Evolutionary conservation across 768 basidiomycete genomes (phyloP), one percentile per base, ranked within the genome.

Genomic region (Goffeauzyma gilvescens): DNA sequence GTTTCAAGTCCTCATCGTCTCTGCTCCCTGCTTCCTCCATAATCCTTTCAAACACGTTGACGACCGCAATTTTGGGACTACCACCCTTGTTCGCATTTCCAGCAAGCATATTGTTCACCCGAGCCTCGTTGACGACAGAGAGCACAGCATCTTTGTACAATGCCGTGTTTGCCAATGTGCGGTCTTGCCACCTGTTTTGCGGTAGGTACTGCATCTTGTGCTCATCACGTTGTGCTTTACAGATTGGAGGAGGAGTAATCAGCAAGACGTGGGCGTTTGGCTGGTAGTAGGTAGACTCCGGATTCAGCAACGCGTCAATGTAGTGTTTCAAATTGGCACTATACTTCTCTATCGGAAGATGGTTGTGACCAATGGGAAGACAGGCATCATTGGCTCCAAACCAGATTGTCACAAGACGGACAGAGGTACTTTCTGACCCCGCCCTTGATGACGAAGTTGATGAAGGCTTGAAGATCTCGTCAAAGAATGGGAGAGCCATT

Each of bases 211-310:
- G 71, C 32, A 66, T 70, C 28, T 54, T 55, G 52, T 80, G 68
- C 46, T 74, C 74, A 50, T 70, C 52, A 5, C 74, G 74, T 53
- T 78, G 34, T n/a, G 41, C 35, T 12, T 38, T 34, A 39, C 49
- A 80, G 41, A 85, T 70, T 2, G 87, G 87, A 4, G 86, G 82
- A 10, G 87, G 81, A 12, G 81, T 81, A 45, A 89, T 74, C 43
- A 95, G 68, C 40, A 93, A 65, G 52, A 90, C 71, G 41, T 71
- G 71, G 34, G 85, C 89, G 14, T 68, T 54, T 2, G 80, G 78
- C 8, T 79, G 78, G 65, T 80, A 73, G 55, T 71, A 71, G 17
- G 67, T 57, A 4, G 82, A 84, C 13, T 67, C 60, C 0, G 79
- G 72, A 20, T 34, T 28, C 37, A 67, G 72, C 34, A 85, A 68